phyloP scores from a whole-genome alignment of 257 asterid genomes.

The Solanum rostratum region DNA sequence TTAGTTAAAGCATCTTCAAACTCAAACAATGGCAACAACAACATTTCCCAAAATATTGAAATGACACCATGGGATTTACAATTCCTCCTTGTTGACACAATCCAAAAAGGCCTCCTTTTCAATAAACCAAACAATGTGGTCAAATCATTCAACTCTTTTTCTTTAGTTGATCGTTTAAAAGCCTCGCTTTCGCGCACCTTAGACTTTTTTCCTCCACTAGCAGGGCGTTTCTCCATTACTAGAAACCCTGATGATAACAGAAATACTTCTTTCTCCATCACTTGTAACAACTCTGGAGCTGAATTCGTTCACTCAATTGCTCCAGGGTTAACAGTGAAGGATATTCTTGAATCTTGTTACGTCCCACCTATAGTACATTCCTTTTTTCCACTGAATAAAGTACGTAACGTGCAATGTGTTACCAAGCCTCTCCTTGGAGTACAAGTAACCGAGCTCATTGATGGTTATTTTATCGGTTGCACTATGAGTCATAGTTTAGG shows the following conservation, averaged over 20 bases:
- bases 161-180: neutral
- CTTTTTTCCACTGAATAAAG: conserved; percentile 17
- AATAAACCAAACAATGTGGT: neutral
- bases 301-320: conserved; percentile 10
- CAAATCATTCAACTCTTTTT: neutral
- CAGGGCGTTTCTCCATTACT: conserved; percentile 24
- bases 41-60: neutral
- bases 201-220: conserved; percentile 37
- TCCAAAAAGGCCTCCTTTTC: conserved; percentile 11
- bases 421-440: conserved; percentile 25
- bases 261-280: neutral
- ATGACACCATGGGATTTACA: conserved; percentile 17
- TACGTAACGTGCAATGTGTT: conserved; percentile 12
- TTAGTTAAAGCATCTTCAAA: neutral
- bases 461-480: conserved; percentile 30
- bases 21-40: neutral
- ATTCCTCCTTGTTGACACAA: conserved; percentile 2
- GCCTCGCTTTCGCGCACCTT: conserved; percentile 18
- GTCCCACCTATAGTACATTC: conserved; percentile 15
- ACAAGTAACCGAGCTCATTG: conserved; percentile 29
- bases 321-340: neutral
- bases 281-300: conserved; percentile 3
- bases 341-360: conserved; percentile 8
- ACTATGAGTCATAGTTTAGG: conserved; percentile 22
- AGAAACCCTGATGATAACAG: neutral